phyloP scores from a whole-genome alignment of 345 rosid genomes.

The Citrus medica region DNA sequence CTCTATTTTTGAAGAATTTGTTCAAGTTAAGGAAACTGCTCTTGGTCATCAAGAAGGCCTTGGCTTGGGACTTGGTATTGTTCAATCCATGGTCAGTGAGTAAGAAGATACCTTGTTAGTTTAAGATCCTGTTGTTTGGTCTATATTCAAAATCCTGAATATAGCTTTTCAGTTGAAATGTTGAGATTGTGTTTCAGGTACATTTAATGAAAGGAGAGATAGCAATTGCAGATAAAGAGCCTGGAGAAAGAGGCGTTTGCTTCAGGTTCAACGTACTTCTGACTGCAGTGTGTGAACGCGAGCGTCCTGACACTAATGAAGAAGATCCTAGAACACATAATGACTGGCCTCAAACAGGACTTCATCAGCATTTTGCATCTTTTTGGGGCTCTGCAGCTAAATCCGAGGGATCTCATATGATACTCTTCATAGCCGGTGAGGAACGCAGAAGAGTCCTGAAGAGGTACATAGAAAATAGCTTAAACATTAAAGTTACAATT shows the following conservation, averaged over 20 bases:
- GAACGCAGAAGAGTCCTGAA: constrained; percentile 29
- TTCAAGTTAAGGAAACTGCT: constrained; percentile 36
- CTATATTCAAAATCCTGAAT: neutral
- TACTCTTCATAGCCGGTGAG: constrained; percentile 24
- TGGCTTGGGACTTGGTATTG: constrained; percentile 39
- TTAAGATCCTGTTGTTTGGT: neutral
- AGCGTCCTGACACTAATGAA: neutral
- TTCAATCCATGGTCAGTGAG: constrained; percentile 32
- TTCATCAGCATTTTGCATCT: constrained; percentile 20
- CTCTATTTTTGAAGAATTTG: constrained; percentile 36
- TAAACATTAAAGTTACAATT: constrained; percentile 27
- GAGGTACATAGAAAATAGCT: constrained; percentile 29
- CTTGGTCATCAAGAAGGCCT: constrained; percentile 33
- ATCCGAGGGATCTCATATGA: constrained; percentile 29
- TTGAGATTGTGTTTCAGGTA: constrained; percentile 16
- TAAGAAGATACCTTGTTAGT: neutral
- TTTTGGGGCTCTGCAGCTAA: constrained; percentile 18
- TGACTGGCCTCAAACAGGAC: constrained; percentile 11
- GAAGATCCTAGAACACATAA: neutral
- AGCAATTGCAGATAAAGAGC: constrained; percentile 31
- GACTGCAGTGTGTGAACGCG: neutral
- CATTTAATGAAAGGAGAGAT: constrained; percentile 35
- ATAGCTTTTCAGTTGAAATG: neutral
- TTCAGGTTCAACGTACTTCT: constrained; percentile 39
- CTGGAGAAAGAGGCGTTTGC: constrained; percentile 34